A percentile compares a stretch with the other conserved stretches of the same genome.
Evolutionary conservation across 2,329 filamentous ascomycete genomes (phyloP).

Genomic region (Teratosphaeria nubilosa): DNA sequence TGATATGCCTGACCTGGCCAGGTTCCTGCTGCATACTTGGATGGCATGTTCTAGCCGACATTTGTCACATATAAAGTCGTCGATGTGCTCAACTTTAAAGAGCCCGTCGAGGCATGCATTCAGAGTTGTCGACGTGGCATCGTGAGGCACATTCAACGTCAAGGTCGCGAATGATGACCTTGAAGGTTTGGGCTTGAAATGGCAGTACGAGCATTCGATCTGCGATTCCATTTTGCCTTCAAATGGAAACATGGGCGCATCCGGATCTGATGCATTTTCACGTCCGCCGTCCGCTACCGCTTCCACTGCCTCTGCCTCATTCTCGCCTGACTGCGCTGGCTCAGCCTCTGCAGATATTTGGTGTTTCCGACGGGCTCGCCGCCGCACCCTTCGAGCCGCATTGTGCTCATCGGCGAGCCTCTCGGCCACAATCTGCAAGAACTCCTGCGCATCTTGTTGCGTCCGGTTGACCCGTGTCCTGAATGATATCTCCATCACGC

Average conservation of each 20-base stretch:
- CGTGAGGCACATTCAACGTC: slow-evolving; percentile 82
- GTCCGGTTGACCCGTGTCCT: slow-evolving; percentile 82
- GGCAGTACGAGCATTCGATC: slow-evolving; percentile 82
- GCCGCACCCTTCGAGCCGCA: slow-evolving; percentile 65
- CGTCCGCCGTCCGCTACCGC: not conserved
- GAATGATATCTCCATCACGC: slow-evolving; percentile 75
- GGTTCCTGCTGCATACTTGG: slow-evolving; percentile 50
- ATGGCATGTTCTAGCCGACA: slow-evolving; percentile 79
- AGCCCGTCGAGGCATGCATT: slow-evolving; percentile 86
- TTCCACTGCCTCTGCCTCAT: slow-evolving; percentile 4
- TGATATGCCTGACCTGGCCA: slow-evolving; percentile 43
- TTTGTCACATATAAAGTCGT: slow-evolving; percentile 92
- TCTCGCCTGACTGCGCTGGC: not conserved
- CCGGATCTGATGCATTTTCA: slow-evolving; percentile 9
- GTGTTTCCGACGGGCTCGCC: slow-evolving; percentile 36
- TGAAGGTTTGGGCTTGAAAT: slow-evolving; percentile 77
- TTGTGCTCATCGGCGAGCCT: slow-evolving; percentile 89
- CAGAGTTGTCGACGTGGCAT: slow-evolving; percentile 59
- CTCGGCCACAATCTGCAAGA: slow-evolving; percentile 87
- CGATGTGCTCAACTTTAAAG: slow-evolving; percentile 90
- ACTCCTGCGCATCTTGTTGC: slow-evolving; percentile 97
- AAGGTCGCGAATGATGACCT: slow-evolving; percentile 82
- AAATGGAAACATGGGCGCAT: slow-evolving; percentile 70
- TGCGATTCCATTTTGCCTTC: slow-evolving; percentile 91
- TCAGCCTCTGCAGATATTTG: slow-evolving; percentile 3